Conservation (phyloP, 768 basidiomycete genomes). For the Roridomyces roridus region DNA sequence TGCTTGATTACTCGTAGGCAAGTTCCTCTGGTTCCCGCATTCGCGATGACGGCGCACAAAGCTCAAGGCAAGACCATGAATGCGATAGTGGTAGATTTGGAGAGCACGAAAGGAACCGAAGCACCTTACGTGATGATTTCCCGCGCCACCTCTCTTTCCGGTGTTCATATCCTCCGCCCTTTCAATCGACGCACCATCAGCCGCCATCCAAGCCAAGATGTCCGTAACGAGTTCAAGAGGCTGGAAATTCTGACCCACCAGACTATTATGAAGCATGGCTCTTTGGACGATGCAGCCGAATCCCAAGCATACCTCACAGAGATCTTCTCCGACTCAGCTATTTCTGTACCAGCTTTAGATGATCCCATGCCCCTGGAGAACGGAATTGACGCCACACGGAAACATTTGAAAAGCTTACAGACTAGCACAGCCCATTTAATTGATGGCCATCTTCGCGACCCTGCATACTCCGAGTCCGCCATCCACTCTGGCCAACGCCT, state of each 20-base stretch:
- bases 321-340: not conserved
- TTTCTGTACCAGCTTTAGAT: no score
- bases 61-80: not conserved
- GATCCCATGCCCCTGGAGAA: no score
- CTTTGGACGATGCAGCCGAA: not conserved
- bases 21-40: not conserved
- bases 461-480: no score
- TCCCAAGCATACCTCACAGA: not conserved
- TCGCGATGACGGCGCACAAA: constrained; percentile 8
- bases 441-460: no score
- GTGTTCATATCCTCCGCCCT: not conserved
- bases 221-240: not conserved
- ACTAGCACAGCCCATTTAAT: no score
- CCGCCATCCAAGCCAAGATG: constrained; percentile 2
- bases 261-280: not conserved
- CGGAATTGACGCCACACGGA: no score
- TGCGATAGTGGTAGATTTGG: not conserved
- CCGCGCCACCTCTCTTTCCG: not conserved
- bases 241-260: not conserved
- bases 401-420: no score
- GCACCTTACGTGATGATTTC: constrained; percentile 5
- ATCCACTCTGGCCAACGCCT: no score
- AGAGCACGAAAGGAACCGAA: constrained; percentile 1
- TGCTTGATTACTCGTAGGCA: constrained; percentile 1
- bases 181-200: not conserved